Evolutionary conservation across 441 rosid species (phyloP), one percentile per base, ranked within the genome.

Genomic region (Viola pubescens): DNA sequence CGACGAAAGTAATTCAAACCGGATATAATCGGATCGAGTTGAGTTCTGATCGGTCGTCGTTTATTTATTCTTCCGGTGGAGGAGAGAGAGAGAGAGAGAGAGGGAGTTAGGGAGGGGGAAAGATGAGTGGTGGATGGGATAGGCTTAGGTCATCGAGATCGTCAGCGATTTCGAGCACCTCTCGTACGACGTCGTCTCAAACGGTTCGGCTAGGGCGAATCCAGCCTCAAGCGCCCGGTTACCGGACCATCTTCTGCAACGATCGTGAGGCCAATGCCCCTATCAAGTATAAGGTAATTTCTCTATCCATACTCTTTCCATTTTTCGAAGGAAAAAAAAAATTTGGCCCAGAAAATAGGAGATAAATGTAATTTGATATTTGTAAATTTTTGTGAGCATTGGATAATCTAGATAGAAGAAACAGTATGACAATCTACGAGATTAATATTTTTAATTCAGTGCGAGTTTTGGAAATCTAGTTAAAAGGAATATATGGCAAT

Each of bases 161-260:
- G 67, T 66, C 80, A 40, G 63, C 69, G 48, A 65, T 67, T 47
- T 71, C 73, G 45, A 69, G 60, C 60, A 62, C 78, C 48, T 68
- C 71, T 43, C 87, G 82, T 14, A 40, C 62, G 37, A 50, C 75
- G 26, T 9, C 79, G 45, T 68, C 88, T 53, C 81, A 84, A 52
- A 88, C 92, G 71, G 92, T 85, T 50, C 83, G 86, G 56, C 88
- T 88, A 39, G 98, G 98, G 50, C 84, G 82, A 19, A 83, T 91
- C 61, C 98, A 85, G 73, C 95, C 98, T 13, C 98, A 88, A 78
- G 95, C 94, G 8, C 98, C 98, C 13, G 70, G 73, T 71, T 69
- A 79, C 55, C 95, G 98, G 60, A 88, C 95, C 76, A 78, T 91
- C 70, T 76, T 68, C 72, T 86, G 98, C 75, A 91, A 91, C 62